Evolutionary conservation across 2,329 filamentous ascomycete species (phyloP).

Genomic region (Stagonosporopsis vannaccii): DNA sequence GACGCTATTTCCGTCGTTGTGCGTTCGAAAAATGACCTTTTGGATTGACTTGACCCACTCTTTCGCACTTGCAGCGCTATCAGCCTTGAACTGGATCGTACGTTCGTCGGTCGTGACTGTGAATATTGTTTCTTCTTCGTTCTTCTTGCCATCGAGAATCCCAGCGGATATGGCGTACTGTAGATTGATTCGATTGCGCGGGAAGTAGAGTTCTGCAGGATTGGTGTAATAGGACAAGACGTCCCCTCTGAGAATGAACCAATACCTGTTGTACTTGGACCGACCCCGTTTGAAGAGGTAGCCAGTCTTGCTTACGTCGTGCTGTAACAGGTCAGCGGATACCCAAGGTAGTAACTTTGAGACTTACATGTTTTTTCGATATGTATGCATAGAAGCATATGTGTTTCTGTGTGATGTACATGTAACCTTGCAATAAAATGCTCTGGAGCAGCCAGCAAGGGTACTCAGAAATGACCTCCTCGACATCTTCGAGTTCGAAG

Average conservation of each 20-base stretch:
- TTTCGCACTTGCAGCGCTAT: conserved; percentile 85
- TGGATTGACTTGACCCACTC: conserved; percentile 97
- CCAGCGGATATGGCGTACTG: conserved; percentile 90
- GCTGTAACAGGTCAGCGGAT: conserved; percentile 34
- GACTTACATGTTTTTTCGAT: conserved; percentile 87
- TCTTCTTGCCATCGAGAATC: conserved; percentile 72
- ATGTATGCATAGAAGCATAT: conserved; percentile 98
- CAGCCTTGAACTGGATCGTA: conserved; percentile 86
- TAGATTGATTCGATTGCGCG: conserved; percentile 88
- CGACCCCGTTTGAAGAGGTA: conserved; percentile 88
- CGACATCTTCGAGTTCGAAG: conserved; percentile 73
- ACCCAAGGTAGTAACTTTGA: background rate
- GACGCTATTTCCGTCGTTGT: conserved; percentile 96
- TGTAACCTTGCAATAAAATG: conserved; percentile 89
- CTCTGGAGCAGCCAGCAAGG: conserved; percentile 93
- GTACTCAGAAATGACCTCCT: conserved; percentile 90
- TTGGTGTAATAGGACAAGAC: conserved; percentile 89
- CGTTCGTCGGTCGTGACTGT: conserved; percentile 81
- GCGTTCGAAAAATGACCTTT: conserved; percentile 92
- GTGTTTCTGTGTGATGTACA: conserved; percentile 93
- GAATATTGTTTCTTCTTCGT: conserved; percentile 78
- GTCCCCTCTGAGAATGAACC: conserved; percentile 92
- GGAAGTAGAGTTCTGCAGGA: conserved; percentile 87
- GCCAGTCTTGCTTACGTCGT: conserved; percentile 77
- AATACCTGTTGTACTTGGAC: conserved; percentile 89